Percentiles rank a stretch among this genome's conserved stretches.
These are phyloP conservation scores for Lenzites betulinus DNA, from an alignment of 768 basidiomycete species.

Conservation along the genomic window DNA sequence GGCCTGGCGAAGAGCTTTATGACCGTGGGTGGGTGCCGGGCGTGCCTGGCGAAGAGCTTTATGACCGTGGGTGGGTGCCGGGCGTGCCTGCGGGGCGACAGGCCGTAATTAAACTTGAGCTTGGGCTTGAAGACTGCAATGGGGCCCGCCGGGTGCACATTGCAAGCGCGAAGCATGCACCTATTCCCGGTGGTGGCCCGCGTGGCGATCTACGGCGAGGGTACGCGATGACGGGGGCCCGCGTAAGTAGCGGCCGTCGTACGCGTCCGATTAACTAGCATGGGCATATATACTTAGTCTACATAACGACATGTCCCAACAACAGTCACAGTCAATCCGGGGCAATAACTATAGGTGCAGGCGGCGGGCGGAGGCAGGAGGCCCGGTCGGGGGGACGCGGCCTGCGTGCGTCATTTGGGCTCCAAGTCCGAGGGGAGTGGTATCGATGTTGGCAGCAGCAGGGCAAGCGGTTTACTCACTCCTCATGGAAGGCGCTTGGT, in stretches of 20 bases:
- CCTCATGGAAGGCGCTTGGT: slow-evolving; percentile 11
- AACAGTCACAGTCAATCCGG: slow-evolving; percentile 8
- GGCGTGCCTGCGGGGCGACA: no score
- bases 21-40: not conserved
- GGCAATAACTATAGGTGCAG: slow-evolving; percentile 18
- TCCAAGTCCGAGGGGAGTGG: no score
- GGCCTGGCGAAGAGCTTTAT: not conserved
- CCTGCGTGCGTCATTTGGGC: no score
- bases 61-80: not conserved
- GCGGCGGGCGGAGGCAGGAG: not conserved
- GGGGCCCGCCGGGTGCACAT: no score
- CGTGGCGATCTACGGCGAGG: no score
- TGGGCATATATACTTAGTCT: slow-evolving; percentile 14
- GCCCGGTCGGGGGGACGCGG: no score
- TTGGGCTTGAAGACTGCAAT: no score
- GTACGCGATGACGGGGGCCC: no score
- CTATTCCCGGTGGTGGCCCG: no score
- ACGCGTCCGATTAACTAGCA: slow-evolving; percentile 9
- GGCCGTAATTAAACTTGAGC: no score
- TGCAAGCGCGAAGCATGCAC: no score
- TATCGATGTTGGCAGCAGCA: not conserved
- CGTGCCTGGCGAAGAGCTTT: not conserved
- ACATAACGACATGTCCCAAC: slow-evolving; percentile 21
- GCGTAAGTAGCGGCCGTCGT: not conserved
- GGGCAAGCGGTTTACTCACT: not conserved